Evolutionary conservation across 1,139 yeast species (phyloP).

Genomic region (Lodderomyces jiufengensis): DNA sequence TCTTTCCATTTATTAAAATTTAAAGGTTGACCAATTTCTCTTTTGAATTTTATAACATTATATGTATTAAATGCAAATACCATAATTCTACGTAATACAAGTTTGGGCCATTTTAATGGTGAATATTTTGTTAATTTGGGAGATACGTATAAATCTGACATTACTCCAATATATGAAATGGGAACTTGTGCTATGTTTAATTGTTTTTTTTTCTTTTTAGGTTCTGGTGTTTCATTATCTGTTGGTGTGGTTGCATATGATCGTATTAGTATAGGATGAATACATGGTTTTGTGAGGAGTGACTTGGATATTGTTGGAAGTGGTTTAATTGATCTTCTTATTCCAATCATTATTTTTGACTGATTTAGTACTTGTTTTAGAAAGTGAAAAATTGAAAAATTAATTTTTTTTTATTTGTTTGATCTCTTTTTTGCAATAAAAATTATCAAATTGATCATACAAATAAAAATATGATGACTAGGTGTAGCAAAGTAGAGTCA

Average conservation of each 20-base stretch:
- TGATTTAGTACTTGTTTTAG: not conserved
- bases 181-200: constrained; percentile 40
- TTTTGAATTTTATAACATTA: constrained; percentile 37
- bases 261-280: not conserved
- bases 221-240: constrained; percentile 10
- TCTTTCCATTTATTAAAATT: constrained; percentile 46
- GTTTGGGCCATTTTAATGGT: constrained; percentile 35
- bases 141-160: constrained; percentile 45
- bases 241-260: constrained; percentile 14
- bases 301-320: not conserved
- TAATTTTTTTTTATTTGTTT: not conserved
- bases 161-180: constrained; percentile 36
- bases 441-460: too few relatives aligned
- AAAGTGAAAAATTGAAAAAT: too few relatives aligned
- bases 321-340: not conserved
- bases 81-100: constrained; percentile 38
- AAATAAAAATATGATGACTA: too few relatives aligned
- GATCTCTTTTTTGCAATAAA: constrained; percentile 2
- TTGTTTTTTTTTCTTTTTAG: constrained; percentile 18
- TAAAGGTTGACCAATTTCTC: constrained; percentile 38
- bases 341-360: not conserved
- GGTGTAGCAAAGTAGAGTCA: too few relatives aligned
- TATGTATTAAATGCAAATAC: constrained; percentile 43
- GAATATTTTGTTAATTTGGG: constrained; percentile 33
- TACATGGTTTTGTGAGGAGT: not conserved